Conservation (phyloP, 495 filamentous ascomycete species). For the Annulohypoxylon stygium region DNA sequence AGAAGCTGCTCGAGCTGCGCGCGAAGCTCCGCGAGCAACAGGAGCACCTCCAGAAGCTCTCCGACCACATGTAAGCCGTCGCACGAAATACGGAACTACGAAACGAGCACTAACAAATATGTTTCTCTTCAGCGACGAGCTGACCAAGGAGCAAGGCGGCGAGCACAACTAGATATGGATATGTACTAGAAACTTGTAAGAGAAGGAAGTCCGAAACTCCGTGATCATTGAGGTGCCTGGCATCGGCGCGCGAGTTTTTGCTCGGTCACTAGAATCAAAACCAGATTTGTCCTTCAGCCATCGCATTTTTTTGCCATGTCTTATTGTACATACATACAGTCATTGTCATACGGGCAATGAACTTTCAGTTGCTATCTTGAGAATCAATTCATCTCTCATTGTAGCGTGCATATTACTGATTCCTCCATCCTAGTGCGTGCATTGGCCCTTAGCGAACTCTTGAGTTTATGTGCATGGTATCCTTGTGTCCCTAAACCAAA, state of each 20-base stretch:
- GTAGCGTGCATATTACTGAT: slow-evolving; percentile 28
- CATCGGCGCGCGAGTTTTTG: slow-evolving; percentile 33
- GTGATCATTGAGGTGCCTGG: slow-evolving; percentile 18
- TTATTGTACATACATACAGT: slow-evolving; percentile 52
- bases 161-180: slow-evolving; percentile 75
- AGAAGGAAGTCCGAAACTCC: slow-evolving; percentile 32
- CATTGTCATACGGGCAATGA: slow-evolving; percentile 28
- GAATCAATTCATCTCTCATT: slow-evolving; percentile 42
- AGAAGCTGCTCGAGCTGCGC: slow-evolving; percentile 82
- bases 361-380: slow-evolving; percentile 39
- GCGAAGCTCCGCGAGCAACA: slow-evolving; percentile 84
- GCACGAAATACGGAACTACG: slow-evolving; percentile 21
- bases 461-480: slow-evolving; percentile 37
- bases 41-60: slow-evolving; percentile 83
- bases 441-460: slow-evolving; percentile 29
- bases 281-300: slow-evolving; percentile 35
- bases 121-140: slow-evolving; percentile 68
- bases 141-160: slow-evolving; percentile 75
- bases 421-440: slow-evolving; percentile 29
- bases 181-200: slow-evolving; percentile 12
- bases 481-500: slow-evolving; percentile 35
- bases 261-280: slow-evolving; percentile 29
- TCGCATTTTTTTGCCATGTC: slow-evolving; percentile 41
- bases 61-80: slow-evolving; percentile 80
- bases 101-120: slow-evolving; percentile 40